These are phyloP conservation scores for Lactuca sativa DNA, from an alignment of 129 eudicot genomes.

Conservation along the genomic window DNA sequence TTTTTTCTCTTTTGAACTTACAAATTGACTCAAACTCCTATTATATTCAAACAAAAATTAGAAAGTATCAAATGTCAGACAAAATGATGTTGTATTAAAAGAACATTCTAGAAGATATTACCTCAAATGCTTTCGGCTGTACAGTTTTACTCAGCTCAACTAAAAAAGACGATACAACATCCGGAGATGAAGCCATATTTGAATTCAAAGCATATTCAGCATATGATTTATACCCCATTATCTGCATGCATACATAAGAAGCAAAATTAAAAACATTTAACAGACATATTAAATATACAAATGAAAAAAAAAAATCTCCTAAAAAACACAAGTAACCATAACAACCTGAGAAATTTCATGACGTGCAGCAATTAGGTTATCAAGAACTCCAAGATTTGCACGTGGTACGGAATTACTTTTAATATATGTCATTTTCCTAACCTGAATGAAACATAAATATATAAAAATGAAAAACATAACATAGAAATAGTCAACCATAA, in stretches of 20 bases:
- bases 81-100: conserved; percentile 3
- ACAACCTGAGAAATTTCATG: conserved; percentile 89
- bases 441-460: conserved; percentile 47
- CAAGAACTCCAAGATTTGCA: conserved; percentile 89
- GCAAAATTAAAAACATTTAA: conserved; percentile 11
- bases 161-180: conserved; percentile 72
- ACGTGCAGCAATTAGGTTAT: conserved; percentile 78
- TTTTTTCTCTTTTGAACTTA: conserved; percentile 57
- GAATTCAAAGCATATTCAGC: conserved; percentile 72
- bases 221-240: conserved; percentile 78
- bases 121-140: conserved; percentile 86
- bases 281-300: background rate
- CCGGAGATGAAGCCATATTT: conserved; percentile 87
- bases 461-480: background rate
- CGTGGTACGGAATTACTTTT: conserved; percentile 74
- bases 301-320: background rate
- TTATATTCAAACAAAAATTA: conserved; percentile 2
- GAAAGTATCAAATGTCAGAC: conserved; percentile 1
- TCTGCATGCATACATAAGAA: conserved; percentile 47
- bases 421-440: conserved; percentile 78
- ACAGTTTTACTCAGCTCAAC: conserved; percentile 73
- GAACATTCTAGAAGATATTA: conserved; percentile 26
- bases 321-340: conserved; percentile 10
- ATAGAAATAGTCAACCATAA: background rate
- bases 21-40: conserved; percentile 74